Percentiles rank a stretch among this genome's conserved stretches.
Evolutionary conservation across 2,329 filamentous ascomycete genomes (phyloP).

Genomic region (Penicillium sp.): DNA sequence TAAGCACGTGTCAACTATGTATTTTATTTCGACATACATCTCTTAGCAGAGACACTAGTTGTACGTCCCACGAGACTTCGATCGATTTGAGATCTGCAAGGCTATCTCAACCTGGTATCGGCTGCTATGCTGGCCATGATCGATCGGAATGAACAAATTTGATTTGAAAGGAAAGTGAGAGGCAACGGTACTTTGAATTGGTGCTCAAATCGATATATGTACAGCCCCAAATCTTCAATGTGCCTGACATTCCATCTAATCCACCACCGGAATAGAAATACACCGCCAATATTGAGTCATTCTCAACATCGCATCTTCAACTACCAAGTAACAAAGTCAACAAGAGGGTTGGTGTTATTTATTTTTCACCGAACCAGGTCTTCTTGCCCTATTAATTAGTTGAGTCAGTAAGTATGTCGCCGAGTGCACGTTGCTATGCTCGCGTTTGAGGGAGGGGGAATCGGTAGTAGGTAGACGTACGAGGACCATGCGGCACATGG

Average conservation of each 20-base stretch:
- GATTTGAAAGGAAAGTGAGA: background rate
- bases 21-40: background rate
- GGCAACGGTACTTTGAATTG: constrained; percentile 37
- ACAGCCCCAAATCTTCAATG: constrained; percentile 40
- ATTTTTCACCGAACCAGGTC: constrained; percentile 58
- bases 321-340: constrained; percentile 6
- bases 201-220: constrained; percentile 41
- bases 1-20: background rate
- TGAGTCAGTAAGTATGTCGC: constrained; percentile 25
- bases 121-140: background rate
- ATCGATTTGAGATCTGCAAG: too few relatives aligned
- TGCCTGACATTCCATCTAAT: constrained; percentile 32
- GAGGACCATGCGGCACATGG: constrained; percentile 50
- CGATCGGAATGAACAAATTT: background rate
- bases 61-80: background rate
- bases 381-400: constrained; percentile 60
- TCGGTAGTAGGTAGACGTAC: constrained; percentile 35
- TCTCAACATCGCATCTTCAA: constrained; percentile 19
- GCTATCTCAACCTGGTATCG: too few relatives aligned
- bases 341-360: constrained; percentile 22
- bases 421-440: background rate
- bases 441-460: background rate
- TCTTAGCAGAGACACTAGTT: background rate
- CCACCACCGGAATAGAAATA: constrained; percentile 41
- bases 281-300: constrained; percentile 35